phyloP scores from a whole-genome alignment of 108 stramenopile species.

The Bacterosira constricta region DNA sequence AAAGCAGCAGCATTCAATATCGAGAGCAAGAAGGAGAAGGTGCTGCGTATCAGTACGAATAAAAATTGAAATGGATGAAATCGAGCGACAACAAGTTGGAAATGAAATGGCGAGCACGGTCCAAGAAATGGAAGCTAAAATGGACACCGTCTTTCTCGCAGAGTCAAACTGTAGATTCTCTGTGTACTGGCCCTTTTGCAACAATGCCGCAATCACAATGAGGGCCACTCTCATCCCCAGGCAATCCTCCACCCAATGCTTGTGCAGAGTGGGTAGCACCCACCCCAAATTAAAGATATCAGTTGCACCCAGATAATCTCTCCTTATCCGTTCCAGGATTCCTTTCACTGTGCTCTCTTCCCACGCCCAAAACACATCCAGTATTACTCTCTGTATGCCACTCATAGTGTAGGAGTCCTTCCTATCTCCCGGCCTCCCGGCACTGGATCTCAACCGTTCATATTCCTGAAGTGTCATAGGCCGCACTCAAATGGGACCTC shows the following conservation, averaged over 20 bases:
- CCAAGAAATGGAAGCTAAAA: too few species aligned
- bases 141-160: neutral
- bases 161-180: neutral
- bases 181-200: neutral
- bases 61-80: too few species aligned
- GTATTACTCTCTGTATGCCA: conserved; percentile 29
- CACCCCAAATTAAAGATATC: neutral
- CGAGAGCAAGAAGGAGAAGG: too few species aligned
- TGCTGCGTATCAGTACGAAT: too few species aligned
- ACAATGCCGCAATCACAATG: neutral
- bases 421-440: too few species aligned
- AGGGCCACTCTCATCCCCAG: neutral
- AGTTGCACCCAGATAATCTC: neutral
- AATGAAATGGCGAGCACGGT: too few species aligned
- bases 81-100: too few species aligned
- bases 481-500: too few species aligned
- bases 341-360: conserved; percentile 39
- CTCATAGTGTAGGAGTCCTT: neutral
- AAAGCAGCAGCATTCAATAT: too few species aligned
- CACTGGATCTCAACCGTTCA: conserved; percentile 21
- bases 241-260: neutral
- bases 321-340: neutral
- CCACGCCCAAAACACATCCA: conserved; percentile 56
- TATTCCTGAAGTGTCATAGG: too few species aligned
- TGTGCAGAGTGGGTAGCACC: neutral